Base-by-base conservation (phyloP, 495 filamentous ascomycete genomes). In the Penicilliopsis zonata region DNA sequence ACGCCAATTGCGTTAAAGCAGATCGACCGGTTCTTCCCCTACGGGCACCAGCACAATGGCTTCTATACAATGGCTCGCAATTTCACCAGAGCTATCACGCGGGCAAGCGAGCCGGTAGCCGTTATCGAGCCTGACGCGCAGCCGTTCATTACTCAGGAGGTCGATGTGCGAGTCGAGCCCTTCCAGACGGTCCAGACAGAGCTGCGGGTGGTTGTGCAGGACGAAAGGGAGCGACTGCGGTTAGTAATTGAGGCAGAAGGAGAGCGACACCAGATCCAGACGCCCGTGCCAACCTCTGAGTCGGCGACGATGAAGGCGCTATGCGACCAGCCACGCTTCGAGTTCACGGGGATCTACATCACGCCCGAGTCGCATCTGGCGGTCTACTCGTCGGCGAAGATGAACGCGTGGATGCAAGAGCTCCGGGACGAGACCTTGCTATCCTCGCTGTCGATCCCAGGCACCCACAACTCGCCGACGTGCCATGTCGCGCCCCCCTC, bases 401-500 rank as follows among this genome's bases (percentile, higher is more conserved):
- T 90, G 33, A 44, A 72, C 36, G 58, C 66, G 12, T 98, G 90
- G 90, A 96, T 96, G 86, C 45, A 59, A 30, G 63, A 74, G 22
- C 62, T 95, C 19, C 62, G 59, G 27, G 71, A 82, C 43, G 63
- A 72, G 16, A 76, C 69, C 10, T 70, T 82, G 0, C 62, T 96
- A 14, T 85, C 84, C 8, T 70, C 79, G 3, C 73, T 98, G 18
- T 85, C 78, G 26, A 93, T 98, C 38, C 92, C 90, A 2, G 90
- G 90, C 34, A 96, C 90, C 0, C 90, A 98, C 68, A 98, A 98
- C 57, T 82, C 78, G 5, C 82, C 88, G 1, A 90, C 88, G 2
- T 77, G 71, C 57, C 66, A 90, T 55, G 54, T 69, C 16, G 88
- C 90, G 13, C 72, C 94, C 0, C 90, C 90, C 5, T 90, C 84